Base-by-base conservation (phyloP, 1,139 yeast species). In the Saccharomyces hybrid region DNA sequence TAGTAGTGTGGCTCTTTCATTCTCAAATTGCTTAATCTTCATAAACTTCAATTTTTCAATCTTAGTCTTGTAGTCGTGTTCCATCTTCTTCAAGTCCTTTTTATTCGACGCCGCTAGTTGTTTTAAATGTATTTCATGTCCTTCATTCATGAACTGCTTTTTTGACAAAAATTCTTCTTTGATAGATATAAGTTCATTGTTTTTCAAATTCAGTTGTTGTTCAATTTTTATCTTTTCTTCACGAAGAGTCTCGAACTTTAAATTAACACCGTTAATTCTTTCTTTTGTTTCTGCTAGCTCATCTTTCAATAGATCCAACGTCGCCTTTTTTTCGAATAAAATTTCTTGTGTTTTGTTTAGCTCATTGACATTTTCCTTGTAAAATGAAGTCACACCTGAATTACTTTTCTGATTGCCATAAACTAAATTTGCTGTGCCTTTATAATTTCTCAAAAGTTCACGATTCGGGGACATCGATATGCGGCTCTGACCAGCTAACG, bases 111-210 rank as follows among this genome's bases (percentile, higher is more conserved):
- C 63, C 25, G 69, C 67, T 54, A 76, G 58, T 54, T 74, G 71
- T 50, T 73, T 67, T 32, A 69, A 58, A 48, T 74, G 69, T 38
- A 75, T 57, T 26, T 73, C 73, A 57, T 66, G 73, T 42, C 74
- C 74, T 42, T 70, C 64, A n/a, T 69, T 65, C 48, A 78, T 58
- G 38, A 60, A 63, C 32, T 41, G 72, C 67, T 46, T 59, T 48
- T 58, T 64, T 8, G 61, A 59, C 55, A 56, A 55, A 67, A 63
- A 25, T 46, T 74, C 75, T 1, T 70, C 72, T 2, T 73, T 64
- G 20, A 72, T 67, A 51, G 72, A 75, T n/a, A 74, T 75, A 8
- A 77, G 59, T 53, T 76, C 78, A 63, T 73, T 75, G 54, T 73
- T 66, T 47, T 76, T 75, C 29, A 72, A 70, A 53, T 69, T 71